Base-by-base conservation (phyloP, 345 rosid species). In the Erysimum cheiranthoides region DNA sequence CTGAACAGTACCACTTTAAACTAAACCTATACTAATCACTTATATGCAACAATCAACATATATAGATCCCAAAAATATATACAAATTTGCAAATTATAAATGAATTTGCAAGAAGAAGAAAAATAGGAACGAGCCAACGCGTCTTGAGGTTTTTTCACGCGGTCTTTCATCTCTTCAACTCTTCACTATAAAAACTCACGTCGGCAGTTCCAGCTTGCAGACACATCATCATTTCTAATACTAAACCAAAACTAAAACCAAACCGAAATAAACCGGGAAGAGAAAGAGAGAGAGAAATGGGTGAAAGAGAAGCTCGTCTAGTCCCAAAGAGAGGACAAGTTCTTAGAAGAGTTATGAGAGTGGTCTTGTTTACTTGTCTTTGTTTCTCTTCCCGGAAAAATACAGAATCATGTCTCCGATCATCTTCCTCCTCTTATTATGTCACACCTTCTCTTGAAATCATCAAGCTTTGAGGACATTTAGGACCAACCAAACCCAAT, bases 321-420 rank as follows among this genome's bases (percentile, higher is more conserved):
- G 78, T 86, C 54, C 90, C 90, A 10, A 76, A 35, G 64, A 78
- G 90, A 10, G 90, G 90, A 58, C 43, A 36, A 35, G 90, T 86
- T 40, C 79, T 86, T 1, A 86, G 17, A 72, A 80, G 47, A 18
- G 78, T 57, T 40, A 30, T 84, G 43, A 73, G 61, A 63, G 61
- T 12, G 32, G 66, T 76, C 10, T 51, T 76, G 49, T 70, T 69
- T 56, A 16, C 66, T 51, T 57, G 68, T 60, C 54, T 71, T 67
- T 80, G 84, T 67, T 43, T 71, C 71, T 51, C 80, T 36, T 70
- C 71, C 18, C 39, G 45, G 11, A 28, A 30, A 70, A 53, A 10
- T 13, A 28, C 8, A n/a, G 18, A 36, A 6, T 70, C 71, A 32
- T 64, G 65, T 27, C 6, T 53, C 52, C 64, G 64, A 53, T 54